Base-by-base conservation (phyloP, 805 yeast genomes). In the Ogataea pini region DNA sequence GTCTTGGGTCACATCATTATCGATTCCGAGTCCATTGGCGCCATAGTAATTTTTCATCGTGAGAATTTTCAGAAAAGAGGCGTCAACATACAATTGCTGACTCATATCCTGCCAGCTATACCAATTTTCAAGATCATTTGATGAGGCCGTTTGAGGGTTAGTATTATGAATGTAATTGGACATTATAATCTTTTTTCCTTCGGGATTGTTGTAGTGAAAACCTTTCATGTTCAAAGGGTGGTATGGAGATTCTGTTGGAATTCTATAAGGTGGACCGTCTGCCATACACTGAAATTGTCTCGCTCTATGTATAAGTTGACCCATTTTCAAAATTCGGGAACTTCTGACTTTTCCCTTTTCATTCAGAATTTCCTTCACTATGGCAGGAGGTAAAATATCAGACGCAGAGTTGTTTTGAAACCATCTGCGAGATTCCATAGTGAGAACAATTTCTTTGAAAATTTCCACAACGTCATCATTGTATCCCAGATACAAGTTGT, bases 61-160 rank as follows among this genome's bases (percentile, higher is more conserved):
- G 62, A 69, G 48, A 59, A 72, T 44, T 61, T 71, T 41, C 69
- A 76, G 44, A 63, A 64, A 38, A 58, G 65, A 39, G 61, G 75
- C 61, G 69, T 69, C 61, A 54, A 68, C 65, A 53, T 74, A 76
- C 36, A 66, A 22, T 38, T 68, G 72, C 29, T 69, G 72, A 12
- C 70, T 63, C 36, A 69, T 47, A 52, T 68, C 72, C 42, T 59
- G 54, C 72, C 71, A 68, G 31, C 70, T 64, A 46, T 62, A 67
- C 65, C 68, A 68, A 28, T 65, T 57, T 4, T 60, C 62, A 13
- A 48, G 48, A 38, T 64, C 64, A 42, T 59, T 52, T 2, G 47
- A 16, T 4, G 49, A 51, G 4, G 60, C 45, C 2, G 63, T 57
- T 36, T 51, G 53, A 9, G 60, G 57, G 31, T 59, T 57, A 1